Evolutionary conservation across 1,284 basidiomycete species (phyloP).

Genomic region (Lignosus rhinocerotis): DNA sequence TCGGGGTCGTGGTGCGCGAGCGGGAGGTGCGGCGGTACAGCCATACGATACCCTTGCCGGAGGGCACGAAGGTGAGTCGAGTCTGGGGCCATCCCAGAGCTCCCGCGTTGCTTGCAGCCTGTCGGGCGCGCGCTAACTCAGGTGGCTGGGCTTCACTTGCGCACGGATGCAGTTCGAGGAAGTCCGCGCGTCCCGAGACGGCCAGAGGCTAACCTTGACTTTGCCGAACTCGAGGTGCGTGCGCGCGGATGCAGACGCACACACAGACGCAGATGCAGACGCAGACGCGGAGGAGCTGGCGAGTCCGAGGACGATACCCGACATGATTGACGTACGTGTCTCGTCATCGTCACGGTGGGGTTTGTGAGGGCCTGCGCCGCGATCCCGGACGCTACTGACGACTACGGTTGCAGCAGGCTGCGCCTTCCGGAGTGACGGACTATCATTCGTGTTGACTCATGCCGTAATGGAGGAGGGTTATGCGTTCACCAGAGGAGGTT

Average conservation of each 20-base stretch:
- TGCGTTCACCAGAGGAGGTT: not conserved
- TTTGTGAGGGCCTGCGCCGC: not conserved
- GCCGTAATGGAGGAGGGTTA: not conserved
- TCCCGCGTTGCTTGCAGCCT: not conserved
- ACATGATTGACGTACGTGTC: constrained; percentile 14
- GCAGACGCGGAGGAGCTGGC: constrained; percentile 3
- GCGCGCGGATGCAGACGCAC: constrained; percentile 10
- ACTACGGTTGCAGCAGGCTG: constrained; percentile 5
- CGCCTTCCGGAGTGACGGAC: constrained; percentile 19
- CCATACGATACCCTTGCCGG: constrained; percentile 48
- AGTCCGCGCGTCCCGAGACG: constrained; percentile 61
- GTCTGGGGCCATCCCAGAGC: too few relatives aligned
- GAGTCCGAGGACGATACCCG: constrained; percentile 14
- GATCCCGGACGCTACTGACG: not conserved
- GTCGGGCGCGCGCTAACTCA: not conserved
- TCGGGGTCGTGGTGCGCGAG: constrained; percentile 54
- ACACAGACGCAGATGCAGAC: not conserved
- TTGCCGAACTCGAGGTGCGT: constrained; percentile 52
- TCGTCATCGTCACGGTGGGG: not conserved
- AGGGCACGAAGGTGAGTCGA: constrained; percentile 43
- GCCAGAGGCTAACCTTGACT: constrained; percentile 55
- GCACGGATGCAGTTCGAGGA: constrained; percentile 57
- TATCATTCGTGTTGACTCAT: constrained; percentile 13
- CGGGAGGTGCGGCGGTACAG: constrained; percentile 53
- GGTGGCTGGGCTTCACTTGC: not conserved